Percentiles rank a stretch among this genome's conserved stretches.
Evolutionary conservation across 2,329 filamentous ascomycete genomes (phyloP).

Genomic region (Hypomyces perniciosus): DNA sequence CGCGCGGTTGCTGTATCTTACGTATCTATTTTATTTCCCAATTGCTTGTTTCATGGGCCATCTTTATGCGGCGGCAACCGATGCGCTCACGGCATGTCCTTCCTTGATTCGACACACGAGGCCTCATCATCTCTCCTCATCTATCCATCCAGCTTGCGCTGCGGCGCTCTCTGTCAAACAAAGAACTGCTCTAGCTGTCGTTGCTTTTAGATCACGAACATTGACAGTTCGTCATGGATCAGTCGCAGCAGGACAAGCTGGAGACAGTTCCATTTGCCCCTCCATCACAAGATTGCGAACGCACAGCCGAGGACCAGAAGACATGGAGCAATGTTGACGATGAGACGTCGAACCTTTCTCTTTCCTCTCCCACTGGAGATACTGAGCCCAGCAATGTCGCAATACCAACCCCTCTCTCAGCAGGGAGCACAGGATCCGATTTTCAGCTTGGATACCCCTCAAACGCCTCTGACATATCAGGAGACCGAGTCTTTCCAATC

Average conservation of each 20-base stretch:
- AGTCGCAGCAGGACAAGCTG: not conserved
- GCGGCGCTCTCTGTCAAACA: no score
- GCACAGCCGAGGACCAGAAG: not conserved
- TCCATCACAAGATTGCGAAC: not conserved
- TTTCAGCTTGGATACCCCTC: constrained; percentile 30
- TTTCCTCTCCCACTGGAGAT: not conserved
- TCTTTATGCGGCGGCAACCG: no score
- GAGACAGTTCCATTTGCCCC: not conserved
- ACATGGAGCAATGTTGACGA: no score
- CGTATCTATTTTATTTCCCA: no score
- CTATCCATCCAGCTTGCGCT: not conserved
- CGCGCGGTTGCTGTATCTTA: no score
- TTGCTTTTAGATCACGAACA: constrained; percentile 5
- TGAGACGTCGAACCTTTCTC: no score
- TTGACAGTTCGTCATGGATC: constrained; percentile 3
- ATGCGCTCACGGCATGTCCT: no score
- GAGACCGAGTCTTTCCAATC: constrained; percentile 71
- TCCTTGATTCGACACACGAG: not conserved
- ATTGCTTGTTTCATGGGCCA: no score
- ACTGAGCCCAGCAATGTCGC: not conserved
- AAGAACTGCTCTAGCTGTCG: not conserved
- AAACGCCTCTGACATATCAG: constrained; percentile 30
- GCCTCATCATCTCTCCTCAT: not conserved
- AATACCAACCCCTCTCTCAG: constrained; percentile 28
- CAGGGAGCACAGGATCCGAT: constrained; percentile 39